phyloP scores from a whole-genome alignment of 345 rosid species.

The Angophora floribunda region DNA sequence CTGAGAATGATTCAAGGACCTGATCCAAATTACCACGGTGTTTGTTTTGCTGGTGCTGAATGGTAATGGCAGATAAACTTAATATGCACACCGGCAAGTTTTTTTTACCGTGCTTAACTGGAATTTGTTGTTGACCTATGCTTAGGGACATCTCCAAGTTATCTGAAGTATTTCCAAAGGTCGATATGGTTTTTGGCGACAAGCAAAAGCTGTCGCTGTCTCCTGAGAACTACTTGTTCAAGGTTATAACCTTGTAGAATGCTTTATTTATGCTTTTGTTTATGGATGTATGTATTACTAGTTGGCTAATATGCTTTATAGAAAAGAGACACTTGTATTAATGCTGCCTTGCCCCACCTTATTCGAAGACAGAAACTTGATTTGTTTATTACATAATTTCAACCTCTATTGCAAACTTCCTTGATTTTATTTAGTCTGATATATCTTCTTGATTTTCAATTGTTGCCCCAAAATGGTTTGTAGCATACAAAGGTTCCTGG shows the following conservation, averaged over 20 bases:
- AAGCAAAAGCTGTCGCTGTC: slow-evolving; percentile 60
- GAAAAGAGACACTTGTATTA: background rate
- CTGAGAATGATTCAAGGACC: slow-evolving; percentile 71
- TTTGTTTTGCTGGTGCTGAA: slow-evolving; percentile 63
- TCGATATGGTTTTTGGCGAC: slow-evolving; percentile 62
- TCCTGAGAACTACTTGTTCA: slow-evolving; percentile 91
- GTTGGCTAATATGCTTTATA: background rate
- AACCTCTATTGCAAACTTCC: background rate
- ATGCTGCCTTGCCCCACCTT: background rate
- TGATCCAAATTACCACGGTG: slow-evolving; percentile 77
- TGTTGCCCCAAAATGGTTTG: background rate
- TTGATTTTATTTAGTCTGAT: background rate
- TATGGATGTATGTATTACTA: background rate
- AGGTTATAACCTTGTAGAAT: slow-evolving; percentile 14
- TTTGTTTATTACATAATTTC: background rate
- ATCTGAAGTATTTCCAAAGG: slow-evolving; percentile 51
- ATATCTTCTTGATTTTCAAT: background rate
- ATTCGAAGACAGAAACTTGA: background rate
- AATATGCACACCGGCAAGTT: background rate
- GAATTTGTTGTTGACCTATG: background rate
- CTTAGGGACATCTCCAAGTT: slow-evolving; percentile 51
- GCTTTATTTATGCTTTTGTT: background rate
- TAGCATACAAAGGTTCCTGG: slow-evolving; percentile 79
- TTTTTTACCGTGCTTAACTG: slow-evolving; percentile 1
- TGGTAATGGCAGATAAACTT: slow-evolving; percentile 27